Evolutionary conservation across 371 early-diverging fungal species (phyloP).

Genomic region (Scutellospora calospora): DNA sequence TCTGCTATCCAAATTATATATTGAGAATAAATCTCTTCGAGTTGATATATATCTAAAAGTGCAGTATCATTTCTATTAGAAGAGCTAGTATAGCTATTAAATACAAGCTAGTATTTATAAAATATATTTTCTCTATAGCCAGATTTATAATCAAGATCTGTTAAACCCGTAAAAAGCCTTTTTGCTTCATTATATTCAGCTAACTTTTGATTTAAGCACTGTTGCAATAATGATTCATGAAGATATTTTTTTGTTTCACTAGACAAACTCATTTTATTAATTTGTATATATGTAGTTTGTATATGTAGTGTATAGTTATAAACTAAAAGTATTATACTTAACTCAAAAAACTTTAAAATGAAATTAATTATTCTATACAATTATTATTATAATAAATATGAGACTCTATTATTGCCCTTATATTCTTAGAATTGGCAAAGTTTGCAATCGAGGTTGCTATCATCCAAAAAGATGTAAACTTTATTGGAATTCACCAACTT

Average conservation of each 20-base stretch:
- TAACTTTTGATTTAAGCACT: slow-evolving; percentile 38
- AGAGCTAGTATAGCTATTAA: slow-evolving; percentile 22
- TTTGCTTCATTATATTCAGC: slow-evolving; percentile 40
- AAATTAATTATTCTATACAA: too few species aligned
- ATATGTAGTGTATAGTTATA: too few species aligned
- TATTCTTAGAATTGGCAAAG: too few species aligned
- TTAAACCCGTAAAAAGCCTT: slow-evolving; percentile 33
- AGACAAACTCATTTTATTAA: slow-evolving; percentile 42
- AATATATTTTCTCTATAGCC: slow-evolving; percentile 37
- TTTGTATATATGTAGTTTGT: neutral
- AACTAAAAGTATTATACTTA: too few species aligned
- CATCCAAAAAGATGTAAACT: too few species aligned
- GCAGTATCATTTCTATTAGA: slow-evolving; percentile 7
- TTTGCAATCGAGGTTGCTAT: too few species aligned
- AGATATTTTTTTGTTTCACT: slow-evolving; percentile 39
- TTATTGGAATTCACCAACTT: too few species aligned
- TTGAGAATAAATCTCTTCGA: slow-evolving; percentile 33
- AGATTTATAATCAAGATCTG: slow-evolving; percentile 40
- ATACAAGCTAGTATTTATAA: slow-evolving; percentile 41
- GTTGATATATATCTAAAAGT: slow-evolving; percentile 27
- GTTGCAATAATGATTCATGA: slow-evolving; percentile 28
- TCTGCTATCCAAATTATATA: slow-evolving; percentile 20
- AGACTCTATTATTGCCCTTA: too few species aligned
- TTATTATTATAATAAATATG: too few species aligned
- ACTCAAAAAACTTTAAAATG: too few species aligned